phyloP scores from a whole-genome alignment of 768 basidiomycete species.

The Mycena rebaudengoi region DNA sequence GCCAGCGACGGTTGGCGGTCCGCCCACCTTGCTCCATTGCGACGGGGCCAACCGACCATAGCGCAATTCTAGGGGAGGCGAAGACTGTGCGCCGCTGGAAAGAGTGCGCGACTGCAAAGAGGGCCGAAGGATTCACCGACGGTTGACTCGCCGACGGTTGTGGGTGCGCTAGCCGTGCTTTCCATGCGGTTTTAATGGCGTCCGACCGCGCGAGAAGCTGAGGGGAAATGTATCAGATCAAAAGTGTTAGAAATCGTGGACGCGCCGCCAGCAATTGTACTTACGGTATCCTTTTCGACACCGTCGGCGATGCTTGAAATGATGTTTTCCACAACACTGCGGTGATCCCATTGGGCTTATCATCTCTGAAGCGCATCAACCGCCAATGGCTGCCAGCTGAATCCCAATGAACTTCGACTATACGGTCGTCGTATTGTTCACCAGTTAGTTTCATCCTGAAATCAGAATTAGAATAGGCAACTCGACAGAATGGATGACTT shows the following conservation, averaged over 20 bases:
- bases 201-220: constrained; percentile 75
- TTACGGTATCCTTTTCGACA: constrained; percentile 86
- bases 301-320: constrained; percentile 93
- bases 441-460: constrained; percentile 82
- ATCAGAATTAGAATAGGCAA: constrained; percentile 4
- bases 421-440: constrained; percentile 92
- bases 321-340: constrained; percentile 84
- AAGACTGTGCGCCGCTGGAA: constrained; percentile 34
- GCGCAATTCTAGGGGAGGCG: constrained; percentile 49
- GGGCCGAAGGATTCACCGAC: constrained; percentile 36
- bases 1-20: constrained; percentile 67
- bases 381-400: constrained; percentile 71
- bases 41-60: constrained; percentile 75
- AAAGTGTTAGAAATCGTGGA: constrained; percentile 12
- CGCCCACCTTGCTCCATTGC: constrained; percentile 78
- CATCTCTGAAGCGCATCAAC: constrained; percentile 93
- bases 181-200: constrained; percentile 78
- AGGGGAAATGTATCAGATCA: constrained; percentile 24
- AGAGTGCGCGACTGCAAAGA: constrained; percentile 32
- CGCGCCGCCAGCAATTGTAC: constrained; percentile 40
- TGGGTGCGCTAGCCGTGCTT: constrained; percentile 61
- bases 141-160: constrained; percentile 32
- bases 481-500: constrained; percentile 17
- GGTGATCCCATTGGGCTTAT: constrained; percentile 92
- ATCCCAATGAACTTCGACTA: constrained; percentile 96